phyloP scores from a whole-genome alignment of 108 stramenopile genomes.

The Conticribra weissflogii region DNA sequence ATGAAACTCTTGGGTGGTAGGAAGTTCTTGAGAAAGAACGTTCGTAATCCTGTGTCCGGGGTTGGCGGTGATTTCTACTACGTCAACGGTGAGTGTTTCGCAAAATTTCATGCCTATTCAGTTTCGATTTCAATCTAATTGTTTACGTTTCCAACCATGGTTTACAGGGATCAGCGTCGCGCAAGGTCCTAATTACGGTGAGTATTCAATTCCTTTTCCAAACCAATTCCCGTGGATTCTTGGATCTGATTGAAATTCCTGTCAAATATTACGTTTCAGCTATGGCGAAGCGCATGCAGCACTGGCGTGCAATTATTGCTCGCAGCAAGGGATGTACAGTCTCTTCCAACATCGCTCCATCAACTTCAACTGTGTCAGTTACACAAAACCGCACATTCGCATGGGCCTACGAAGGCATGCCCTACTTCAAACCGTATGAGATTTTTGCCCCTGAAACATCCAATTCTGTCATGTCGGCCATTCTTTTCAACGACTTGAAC shows the following conservation, averaged over 20 bases:
- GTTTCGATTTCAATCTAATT: not conserved
- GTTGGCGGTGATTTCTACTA: constrained; percentile 67
- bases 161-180: constrained; percentile 89
- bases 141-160: constrained; percentile 52
- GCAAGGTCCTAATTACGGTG: constrained; percentile 96
- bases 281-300: constrained; percentile 97
- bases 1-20: constrained; percentile 71
- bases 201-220: not conserved
- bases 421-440: constrained; percentile 94
- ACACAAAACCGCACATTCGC: constrained; percentile 95
- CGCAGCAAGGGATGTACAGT: constrained; percentile 89
- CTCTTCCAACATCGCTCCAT: constrained; percentile 95
- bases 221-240: not conserved
- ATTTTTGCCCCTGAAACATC: constrained; percentile 97
- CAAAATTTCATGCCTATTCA: not conserved
- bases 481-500: constrained; percentile 91
- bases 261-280: constrained; percentile 41
- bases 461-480: constrained; percentile 96
- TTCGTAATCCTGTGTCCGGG: constrained; percentile 56
- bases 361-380: constrained; percentile 95
- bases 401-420: constrained; percentile 98
- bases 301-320: constrained; percentile 96
- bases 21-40: constrained; percentile 82
- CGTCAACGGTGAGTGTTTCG: constrained; percentile 31
- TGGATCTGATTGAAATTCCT: not conserved